Conservation (phyloP, 139 green algal species). For the Yamagishiella unicocca region DNA sequence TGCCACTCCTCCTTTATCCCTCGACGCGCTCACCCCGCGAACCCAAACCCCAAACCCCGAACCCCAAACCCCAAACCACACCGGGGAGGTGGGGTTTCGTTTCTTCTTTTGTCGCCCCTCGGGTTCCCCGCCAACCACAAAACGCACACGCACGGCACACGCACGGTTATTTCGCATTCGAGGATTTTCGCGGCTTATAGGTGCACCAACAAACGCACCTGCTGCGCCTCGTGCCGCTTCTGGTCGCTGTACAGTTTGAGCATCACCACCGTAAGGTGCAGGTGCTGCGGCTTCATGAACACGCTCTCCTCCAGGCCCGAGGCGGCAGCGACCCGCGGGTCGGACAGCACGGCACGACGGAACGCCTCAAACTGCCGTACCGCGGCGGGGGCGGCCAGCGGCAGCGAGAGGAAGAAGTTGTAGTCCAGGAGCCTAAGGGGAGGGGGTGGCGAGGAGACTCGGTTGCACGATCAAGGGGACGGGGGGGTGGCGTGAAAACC, state of each 20-base stretch:
- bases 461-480: neutral
- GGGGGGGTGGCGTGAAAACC: too few relatives aligned
- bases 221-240: conserved; percentile 47
- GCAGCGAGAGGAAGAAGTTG: conserved; percentile 61
- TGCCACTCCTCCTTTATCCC: neutral
- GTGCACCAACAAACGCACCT: too few relatives aligned
- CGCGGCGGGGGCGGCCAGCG: conserved; percentile 39
- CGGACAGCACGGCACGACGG: conserved; percentile 13
- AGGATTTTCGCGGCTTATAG: too few relatives aligned
- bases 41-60: too few relatives aligned
- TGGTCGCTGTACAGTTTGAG: conserved; percentile 77
- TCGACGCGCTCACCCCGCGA: neutral
- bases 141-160: too few relatives aligned
- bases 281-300: conserved; percentile 50
- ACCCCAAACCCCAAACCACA: too few relatives aligned
- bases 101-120: too few relatives aligned
- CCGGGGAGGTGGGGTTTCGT: too few relatives aligned
- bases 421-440: conserved; percentile 48
- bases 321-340: conserved; percentile 12
- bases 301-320: conserved; percentile 27
- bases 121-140: too few relatives aligned
- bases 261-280: conserved; percentile 76
- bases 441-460: too few relatives aligned
- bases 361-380: conserved; percentile 51
- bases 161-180: too few relatives aligned